A percentile compares a stretch with the other conserved stretches of the same genome.
These are phyloP conservation scores for Ophiostoma perfectum DNA, from an alignment of 2,329 filamentous ascomycete genomes.

Conservation along the genomic window DNA sequence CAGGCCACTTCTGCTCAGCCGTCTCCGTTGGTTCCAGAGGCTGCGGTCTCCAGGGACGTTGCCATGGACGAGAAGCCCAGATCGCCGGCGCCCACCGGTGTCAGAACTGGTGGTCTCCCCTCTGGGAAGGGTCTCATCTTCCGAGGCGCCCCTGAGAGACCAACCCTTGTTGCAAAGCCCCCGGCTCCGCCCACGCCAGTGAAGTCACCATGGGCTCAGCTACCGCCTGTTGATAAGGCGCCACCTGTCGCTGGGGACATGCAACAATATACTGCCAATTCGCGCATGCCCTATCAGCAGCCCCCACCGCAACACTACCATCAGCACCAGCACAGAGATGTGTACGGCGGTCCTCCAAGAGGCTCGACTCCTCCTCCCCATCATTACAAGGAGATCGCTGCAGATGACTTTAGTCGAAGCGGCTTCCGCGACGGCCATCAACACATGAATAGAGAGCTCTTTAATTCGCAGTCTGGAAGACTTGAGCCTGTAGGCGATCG, in stretches of 20 bases:
- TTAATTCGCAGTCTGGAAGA: slow-evolving; percentile 89
- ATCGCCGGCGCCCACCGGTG: slow-evolving; percentile 37
- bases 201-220: slow-evolving; percentile 85
- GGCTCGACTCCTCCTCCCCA: slow-evolving; percentile 39
- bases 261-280: slow-evolving; percentile 29
- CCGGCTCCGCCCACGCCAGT: slow-evolving; percentile 61
- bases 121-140: slow-evolving; percentile 59
- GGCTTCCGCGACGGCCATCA: slow-evolving; percentile 68
- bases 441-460: slow-evolving; percentile 68
- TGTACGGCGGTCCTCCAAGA: slow-evolving; percentile 36
- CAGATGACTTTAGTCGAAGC: slow-evolving; percentile 85
- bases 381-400: slow-evolving; percentile 73
- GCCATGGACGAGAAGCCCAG: slow-evolving; percentile 40
- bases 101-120: slow-evolving; percentile 44
- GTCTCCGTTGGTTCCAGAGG: slow-evolving; percentile 4
- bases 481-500: slow-evolving; percentile 85
- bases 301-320: slow-evolving; percentile 13
- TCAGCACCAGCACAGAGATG: slow-evolving; percentile 45
- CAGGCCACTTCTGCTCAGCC: slow-evolving; percentile 15
- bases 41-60: slow-evolving; percentile 28
- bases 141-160: slow-evolving; percentile 64
- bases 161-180: slow-evolving; percentile 67
- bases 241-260: slow-evolving; percentile 62
- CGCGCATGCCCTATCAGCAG: slow-evolving; percentile 7
- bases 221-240: slow-evolving; percentile 79